These are phyloP conservation scores for Chrysosporium keratinophilum DNA, from an alignment of 2,329 filamentous ascomycete species.

Conservation along the genomic window DNA sequence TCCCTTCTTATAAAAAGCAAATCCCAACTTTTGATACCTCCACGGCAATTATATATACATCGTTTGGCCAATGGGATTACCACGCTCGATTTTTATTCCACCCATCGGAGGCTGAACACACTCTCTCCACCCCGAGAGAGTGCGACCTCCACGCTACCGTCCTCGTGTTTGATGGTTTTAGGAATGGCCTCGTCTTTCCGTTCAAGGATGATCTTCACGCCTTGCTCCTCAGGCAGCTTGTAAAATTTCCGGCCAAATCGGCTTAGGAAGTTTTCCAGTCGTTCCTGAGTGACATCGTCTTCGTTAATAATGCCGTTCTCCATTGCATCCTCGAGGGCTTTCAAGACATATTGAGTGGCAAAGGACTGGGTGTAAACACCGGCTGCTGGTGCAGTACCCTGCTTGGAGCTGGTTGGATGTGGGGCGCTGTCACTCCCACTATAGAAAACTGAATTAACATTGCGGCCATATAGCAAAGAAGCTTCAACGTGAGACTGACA, in stretches of 20 bases:
- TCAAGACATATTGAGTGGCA: constrained; percentile 48
- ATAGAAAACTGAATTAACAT: neutral
- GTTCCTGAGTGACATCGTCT: constrained; percentile 45
- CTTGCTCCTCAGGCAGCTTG: constrained; percentile 38
- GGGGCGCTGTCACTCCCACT: constrained; percentile 58
- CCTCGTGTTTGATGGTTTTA: constrained; percentile 41
- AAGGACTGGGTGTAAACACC: constrained; percentile 55
- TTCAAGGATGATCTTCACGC: constrained; percentile 41
- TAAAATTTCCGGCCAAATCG: constrained; percentile 51
- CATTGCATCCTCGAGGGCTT: constrained; percentile 48
- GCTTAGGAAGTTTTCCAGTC: constrained; percentile 49
- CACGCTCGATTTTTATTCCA: neutral
- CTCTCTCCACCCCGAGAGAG: constrained; percentile 13
- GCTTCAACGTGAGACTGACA: constrained; percentile 28
- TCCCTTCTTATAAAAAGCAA: neutral
- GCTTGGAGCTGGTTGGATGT: constrained; percentile 48
- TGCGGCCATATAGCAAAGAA: neutral
- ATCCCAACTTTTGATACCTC: no score
- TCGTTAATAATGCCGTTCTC: constrained; percentile 44
- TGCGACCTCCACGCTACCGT: constrained; percentile 43
- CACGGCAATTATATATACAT: no score
- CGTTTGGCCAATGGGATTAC: neutral
- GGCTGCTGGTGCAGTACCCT: constrained; percentile 36
- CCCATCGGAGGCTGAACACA: constrained; percentile 14
- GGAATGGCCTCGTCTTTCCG: constrained; percentile 41